Base-by-base conservation (phyloP, 2,329 filamentous ascomycete species). In the Ascochyta clinopodiicola region DNA sequence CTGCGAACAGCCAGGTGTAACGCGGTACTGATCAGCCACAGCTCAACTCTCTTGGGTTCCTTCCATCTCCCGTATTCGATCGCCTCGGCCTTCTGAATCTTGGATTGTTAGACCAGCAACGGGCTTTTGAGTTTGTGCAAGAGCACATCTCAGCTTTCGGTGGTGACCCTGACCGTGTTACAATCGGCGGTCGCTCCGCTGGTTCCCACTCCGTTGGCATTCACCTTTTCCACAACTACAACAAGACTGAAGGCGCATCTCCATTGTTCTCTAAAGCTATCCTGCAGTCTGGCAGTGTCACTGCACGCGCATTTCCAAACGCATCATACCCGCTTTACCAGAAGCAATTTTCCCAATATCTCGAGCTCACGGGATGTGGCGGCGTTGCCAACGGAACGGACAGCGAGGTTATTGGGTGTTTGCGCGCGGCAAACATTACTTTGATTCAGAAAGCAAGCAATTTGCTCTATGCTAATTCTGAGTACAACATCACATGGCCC, bases 401-500 rank as follows among this genome's bases (percentile, higher is more conserved):
- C 31, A 61, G 67, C 0, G 68, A 64, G 0, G 64, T 76, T 0
- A 65, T 80, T 0, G 44, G 46, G 3, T 81, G 78, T 46, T 62
- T 81, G 2, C 75, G 76, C 3, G 59, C 66, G 1, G 77, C 73
- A 0, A 69, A 77, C 15, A 67, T 79, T 1, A 49, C 57, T 1
- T 63, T 68, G 1, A 78, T 81, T 17, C 67, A 69, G 44, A 31
- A 73, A 67, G 54, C 77, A 66, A 67, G 70, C 64, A 13, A 70
- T 63, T 32, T 45, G 71, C 4, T 80, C 61, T 61, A 57, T 45
- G 52, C 70, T 2, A 71, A 77, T 0, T 76, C 74, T 0, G 62
- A 75, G 6, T 72, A 72, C 2, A 59, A 64, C n/a, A 64, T 77
- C 19, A 78, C 77, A 0, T 81, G 79, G 79, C 79, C 79, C 0